Evolutionary conservation across 2,329 filamentous ascomycete genomes (phyloP).

Genomic region (Leptographium flavum): DNA sequence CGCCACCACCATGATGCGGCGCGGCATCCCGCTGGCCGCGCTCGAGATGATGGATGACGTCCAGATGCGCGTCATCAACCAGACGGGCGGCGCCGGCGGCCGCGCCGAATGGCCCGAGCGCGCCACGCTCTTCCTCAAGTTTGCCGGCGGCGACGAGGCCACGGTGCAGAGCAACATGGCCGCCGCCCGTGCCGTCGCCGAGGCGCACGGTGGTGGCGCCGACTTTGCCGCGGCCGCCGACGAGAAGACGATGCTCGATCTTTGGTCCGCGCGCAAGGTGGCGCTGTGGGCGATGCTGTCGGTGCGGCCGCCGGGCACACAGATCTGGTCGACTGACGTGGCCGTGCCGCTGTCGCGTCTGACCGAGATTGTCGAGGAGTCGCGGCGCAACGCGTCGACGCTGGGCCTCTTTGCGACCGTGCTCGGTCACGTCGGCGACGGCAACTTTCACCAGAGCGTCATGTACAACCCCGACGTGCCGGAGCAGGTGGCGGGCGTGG

Average conservation of each 20-base stretch:
- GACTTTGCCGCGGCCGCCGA: constrained; percentile 60
- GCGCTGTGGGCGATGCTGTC: constrained; percentile 74
- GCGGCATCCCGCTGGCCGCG: constrained; percentile 57
- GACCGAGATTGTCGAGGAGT: constrained; percentile 64
- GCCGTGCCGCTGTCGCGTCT: constrained; percentile 66
- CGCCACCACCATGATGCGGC: constrained; percentile 61
- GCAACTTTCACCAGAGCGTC: constrained; percentile 89
- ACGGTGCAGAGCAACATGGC: constrained; percentile 67
- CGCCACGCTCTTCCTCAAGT: constrained; percentile 75
- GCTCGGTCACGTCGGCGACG: constrained; percentile 81
- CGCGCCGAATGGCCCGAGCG: constrained; percentile 65
- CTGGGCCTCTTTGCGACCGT: constrained; percentile 78
- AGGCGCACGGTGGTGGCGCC: constrained; percentile 50
- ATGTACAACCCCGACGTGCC: constrained; percentile 64
- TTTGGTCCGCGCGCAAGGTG: constrained; percentile 75
- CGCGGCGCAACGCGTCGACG: constrained; percentile 78
- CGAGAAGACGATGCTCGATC: constrained; percentile 59
- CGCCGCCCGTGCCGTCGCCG: constrained; percentile 53
- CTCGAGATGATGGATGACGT: constrained; percentile 86
- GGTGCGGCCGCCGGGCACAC: constrained; percentile 48
- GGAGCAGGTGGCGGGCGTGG: constrained; percentile 59
- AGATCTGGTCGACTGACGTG: constrained; percentile 73
- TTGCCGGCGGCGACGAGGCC: constrained; percentile 63
- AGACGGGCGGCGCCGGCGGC: constrained; percentile 52
- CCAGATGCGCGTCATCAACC: constrained; percentile 72